Base-by-base conservation (phyloP, 2,329 filamentous ascomycete species). In the Diaporthe vaccinii region DNA sequence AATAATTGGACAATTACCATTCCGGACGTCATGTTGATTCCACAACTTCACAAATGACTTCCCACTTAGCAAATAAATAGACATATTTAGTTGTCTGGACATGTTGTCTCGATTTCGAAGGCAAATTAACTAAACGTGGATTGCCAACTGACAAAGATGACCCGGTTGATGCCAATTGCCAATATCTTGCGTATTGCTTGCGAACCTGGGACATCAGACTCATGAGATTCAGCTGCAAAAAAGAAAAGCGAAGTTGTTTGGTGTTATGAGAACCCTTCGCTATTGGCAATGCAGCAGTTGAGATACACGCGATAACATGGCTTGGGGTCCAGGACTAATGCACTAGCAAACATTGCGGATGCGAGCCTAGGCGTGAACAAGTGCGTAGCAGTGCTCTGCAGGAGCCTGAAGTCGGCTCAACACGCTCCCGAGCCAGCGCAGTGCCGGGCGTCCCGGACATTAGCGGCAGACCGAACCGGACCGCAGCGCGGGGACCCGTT, bases 381-480 rank as follows among this genome's bases (percentile, higher is more conserved):
- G 58, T n/a, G 34, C 20, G 22, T 39, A 3, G 34, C 8, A 34
- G 34, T 34, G 34, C 34, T 34, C 7, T 34, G 34, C 34, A 34
- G 34, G 34, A 34, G 34, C 36, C 7, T 46, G 6, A 25, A 20
- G 49, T 55, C 65, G 65, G 65, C 65, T 41, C 49, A 69, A 69
- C 65, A 25, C n/a, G 15, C 22, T 69, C 25, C 65, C 65, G 65
- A 69, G 49, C 15, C 31, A 68, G 65, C 46, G 6, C n/a, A 12
- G 65, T 22, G 31, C 65, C 65, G 65, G 46, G 46, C 15, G 51
- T 25, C 49, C 44, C 65, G 65, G 65, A 69, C 65, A 55, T 68
- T 68, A 68, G 65, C 44, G 31, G 65, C 46, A 69, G 8, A 15
- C 65, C 65, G 65, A 69, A 55, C 49, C 65, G 65, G 65, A 28